Percentiles rank a stretch among this genome's conserved stretches.
These are phyloP conservation scores for Mangifera indica DNA, from an alignment of 345 rosid species.

Conservation along the genomic window DNA sequence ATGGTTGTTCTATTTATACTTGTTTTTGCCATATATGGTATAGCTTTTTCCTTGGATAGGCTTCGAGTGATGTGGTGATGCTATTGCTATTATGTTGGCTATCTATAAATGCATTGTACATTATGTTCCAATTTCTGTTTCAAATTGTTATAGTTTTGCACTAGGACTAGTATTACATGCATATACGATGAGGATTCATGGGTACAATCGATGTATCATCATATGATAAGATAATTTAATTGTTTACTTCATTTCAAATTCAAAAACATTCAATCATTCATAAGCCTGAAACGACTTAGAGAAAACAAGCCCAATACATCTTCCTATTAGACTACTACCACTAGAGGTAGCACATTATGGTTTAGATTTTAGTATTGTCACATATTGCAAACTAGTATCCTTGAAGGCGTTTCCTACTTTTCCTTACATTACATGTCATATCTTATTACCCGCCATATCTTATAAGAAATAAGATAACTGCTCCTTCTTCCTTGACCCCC, in stretches of 20 bases:
- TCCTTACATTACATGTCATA: background rate
- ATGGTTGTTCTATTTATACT: conserved; percentile 11
- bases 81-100: conserved; percentile 10
- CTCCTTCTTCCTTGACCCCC: conserved; percentile 88
- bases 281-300: too few relatives aligned
- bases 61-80: conserved; percentile 18
- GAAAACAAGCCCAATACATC: too few relatives aligned
- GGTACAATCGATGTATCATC: too few relatives aligned
- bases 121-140: conserved; percentile 6
- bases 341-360: too few relatives aligned
- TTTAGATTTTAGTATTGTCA: too few relatives aligned
- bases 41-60: conserved; percentile 11
- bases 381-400: too few relatives aligned
- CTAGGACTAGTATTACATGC: too few relatives aligned
- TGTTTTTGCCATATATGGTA: conserved; percentile 22
- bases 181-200: too few relatives aligned
- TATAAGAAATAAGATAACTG: conserved; percentile 77
- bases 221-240: too few relatives aligned
- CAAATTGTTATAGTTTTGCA: background rate
- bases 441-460: conserved; percentile 18
- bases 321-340: too few relatives aligned
- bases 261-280: too few relatives aligned
- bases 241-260: too few relatives aligned
- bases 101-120: conserved; percentile 24
- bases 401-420: background rate